Conservation (phyloP, 2,329 filamentous ascomycete genomes). For the Fusarium newnesense region DNA sequence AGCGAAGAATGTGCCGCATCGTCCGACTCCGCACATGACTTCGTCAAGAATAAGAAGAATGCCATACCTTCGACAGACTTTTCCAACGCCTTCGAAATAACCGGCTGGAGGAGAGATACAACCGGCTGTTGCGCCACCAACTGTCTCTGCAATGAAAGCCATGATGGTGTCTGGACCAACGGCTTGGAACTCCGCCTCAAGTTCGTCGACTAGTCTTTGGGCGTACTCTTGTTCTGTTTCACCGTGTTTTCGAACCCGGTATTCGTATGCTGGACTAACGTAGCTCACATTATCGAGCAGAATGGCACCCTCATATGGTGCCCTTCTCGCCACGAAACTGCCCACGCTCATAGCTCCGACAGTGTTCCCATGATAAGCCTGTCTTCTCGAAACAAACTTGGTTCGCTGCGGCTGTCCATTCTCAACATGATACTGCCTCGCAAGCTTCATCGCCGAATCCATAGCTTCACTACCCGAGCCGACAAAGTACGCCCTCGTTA, state of each 20-base stretch:
- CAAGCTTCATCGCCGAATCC: conserved; percentile 61
- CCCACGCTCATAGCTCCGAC: conserved; percentile 73
- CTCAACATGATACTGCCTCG: conserved; percentile 60
- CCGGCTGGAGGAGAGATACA: conserved; percentile 73
- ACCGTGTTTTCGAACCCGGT: conserved; percentile 61
- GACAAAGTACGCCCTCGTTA: conserved; percentile 53
- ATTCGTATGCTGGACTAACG: conserved; percentile 75
- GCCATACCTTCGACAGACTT: conserved; percentile 76
- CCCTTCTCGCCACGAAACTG: conserved; percentile 69
- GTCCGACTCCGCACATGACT: conserved; percentile 75
- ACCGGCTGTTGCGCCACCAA: conserved; percentile 75
- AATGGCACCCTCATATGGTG: conserved; percentile 62
- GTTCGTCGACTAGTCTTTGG: conserved; percentile 67
- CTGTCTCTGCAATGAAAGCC: conserved; percentile 78
- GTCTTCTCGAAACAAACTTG: conserved; percentile 55
- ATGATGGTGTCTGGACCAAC: conserved; percentile 74
- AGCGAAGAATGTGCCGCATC: conserved; percentile 68
- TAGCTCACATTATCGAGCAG: conserved; percentile 59
- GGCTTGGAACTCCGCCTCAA: conserved; percentile 73
- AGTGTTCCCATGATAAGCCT: conserved; percentile 61
- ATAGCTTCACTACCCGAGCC: conserved; percentile 52
- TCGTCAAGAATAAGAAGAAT: conserved; percentile 83
- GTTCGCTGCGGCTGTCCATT: conserved; percentile 48
- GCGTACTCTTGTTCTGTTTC: conserved; percentile 72
- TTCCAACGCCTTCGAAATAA: conserved; percentile 75